Evolutionary conservation across 2,329 filamentous ascomycete species (phyloP).

Genomic region (Phialophora chinensis): DNA sequence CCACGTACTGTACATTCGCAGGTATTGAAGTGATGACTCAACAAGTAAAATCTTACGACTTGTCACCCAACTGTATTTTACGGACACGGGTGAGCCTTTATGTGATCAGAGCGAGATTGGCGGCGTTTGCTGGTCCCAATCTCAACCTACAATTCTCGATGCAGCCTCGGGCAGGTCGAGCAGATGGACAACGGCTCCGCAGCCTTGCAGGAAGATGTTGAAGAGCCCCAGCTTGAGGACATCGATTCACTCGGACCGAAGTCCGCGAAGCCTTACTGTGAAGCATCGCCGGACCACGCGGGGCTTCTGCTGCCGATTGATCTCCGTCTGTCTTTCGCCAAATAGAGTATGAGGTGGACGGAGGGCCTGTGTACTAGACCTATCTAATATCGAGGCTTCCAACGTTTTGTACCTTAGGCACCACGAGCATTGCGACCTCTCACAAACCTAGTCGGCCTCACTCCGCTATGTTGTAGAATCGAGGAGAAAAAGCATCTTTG

Average conservation of each 20-base stretch:
- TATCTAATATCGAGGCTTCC: not conserved
- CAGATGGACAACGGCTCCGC: not conserved
- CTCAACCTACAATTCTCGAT: not conserved
- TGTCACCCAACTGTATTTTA: not conserved
- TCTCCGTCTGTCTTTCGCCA: not conserved
- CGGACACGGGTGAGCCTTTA: not conserved
- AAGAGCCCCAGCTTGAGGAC: not conserved
- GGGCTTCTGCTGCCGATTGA: not conserved
- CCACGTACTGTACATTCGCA: not conserved
- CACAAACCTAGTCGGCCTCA: too few species aligned
- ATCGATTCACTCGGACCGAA: not conserved
- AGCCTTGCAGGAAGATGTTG: not conserved
- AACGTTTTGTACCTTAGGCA: too few species aligned
- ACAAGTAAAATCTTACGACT: not conserved
- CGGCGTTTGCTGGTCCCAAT: not conserved
- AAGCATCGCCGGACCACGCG: not conserved
- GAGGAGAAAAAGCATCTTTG: too few species aligned
- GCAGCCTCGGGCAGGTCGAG: not conserved
- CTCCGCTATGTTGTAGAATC: too few species aligned
- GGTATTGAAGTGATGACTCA: not conserved
- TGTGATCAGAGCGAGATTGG: not conserved
- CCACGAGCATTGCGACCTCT: too few species aligned
- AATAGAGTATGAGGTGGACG: not conserved
- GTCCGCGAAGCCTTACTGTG: not conserved
- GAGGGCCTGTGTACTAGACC: not conserved